Evolutionary conservation across 305 asterid species (phyloP).

Genomic region (Fraxinus sp.): DNA sequence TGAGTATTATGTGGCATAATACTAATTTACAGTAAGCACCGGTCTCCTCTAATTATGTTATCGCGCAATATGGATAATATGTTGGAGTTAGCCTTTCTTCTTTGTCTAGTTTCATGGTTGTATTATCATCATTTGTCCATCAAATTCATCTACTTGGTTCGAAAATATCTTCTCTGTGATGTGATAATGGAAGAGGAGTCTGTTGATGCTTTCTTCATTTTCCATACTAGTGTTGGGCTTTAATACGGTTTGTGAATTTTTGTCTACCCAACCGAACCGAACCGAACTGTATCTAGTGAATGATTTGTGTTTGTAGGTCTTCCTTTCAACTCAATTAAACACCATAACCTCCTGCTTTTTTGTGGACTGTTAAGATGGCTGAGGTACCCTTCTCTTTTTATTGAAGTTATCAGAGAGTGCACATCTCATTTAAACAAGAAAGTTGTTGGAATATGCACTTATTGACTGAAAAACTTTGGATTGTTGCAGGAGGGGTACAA

Average conservation of each 20-base stretch:
- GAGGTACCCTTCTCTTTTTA: background rate
- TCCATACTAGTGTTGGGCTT: background rate
- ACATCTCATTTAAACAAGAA: background rate
- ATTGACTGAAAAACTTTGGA: background rate
- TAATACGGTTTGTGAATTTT: background rate
- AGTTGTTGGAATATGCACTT: background rate
- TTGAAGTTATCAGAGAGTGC: background rate
- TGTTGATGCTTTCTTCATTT: background rate
- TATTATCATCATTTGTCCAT: background rate
- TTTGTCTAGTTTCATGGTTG: background rate
- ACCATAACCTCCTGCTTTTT: background rate
- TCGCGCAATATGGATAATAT: background rate
- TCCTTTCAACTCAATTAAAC: background rate
- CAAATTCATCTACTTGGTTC: background rate
- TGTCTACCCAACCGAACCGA: background rate
- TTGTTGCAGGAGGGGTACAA: constrained; percentile 61
- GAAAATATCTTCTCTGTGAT: background rate
- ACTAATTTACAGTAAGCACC: background rate
- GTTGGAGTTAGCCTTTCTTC: background rate
- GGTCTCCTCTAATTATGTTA: background rate
- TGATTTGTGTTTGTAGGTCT: background rate
- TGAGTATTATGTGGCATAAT: background rate
- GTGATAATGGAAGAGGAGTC: background rate
- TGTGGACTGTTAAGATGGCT: background rate
- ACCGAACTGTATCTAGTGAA: background rate